phyloP scores from a whole-genome alignment of 768 basidiomycete genomes.

The Termitomyces sp. region DNA sequence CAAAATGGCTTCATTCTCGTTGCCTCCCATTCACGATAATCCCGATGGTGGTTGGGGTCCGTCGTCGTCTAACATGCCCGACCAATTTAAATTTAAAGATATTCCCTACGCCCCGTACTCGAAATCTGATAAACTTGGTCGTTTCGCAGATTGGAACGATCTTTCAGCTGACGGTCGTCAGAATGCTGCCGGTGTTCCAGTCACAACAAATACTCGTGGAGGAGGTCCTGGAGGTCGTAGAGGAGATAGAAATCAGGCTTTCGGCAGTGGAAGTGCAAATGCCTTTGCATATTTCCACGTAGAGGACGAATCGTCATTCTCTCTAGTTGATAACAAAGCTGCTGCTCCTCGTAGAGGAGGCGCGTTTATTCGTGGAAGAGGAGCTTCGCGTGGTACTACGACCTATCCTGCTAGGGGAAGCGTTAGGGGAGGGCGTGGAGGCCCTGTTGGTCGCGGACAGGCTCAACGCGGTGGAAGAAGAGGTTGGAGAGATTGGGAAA shows the following conservation, averaged over 20 bases:
- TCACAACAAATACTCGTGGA: conserved; percentile 43
- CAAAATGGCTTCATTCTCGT: conserved; percentile 72
- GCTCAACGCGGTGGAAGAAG: conserved; percentile 54
- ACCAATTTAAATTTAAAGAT: conserved; percentile 96
- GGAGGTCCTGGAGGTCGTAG: conserved; percentile 50
- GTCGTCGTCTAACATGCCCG: conserved; percentile 70
- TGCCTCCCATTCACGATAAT: conserved; percentile 88
- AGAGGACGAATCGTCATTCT: conserved; percentile 96
- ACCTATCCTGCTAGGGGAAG: conserved; percentile 38
- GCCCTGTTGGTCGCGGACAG: conserved; percentile 34
- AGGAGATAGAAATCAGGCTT: conserved; percentile 77
- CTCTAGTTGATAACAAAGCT: conserved; percentile 87
- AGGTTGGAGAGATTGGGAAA: conserved; percentile 94
- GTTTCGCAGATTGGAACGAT: conserved; percentile 98
- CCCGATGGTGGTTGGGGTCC: conserved; percentile 94
- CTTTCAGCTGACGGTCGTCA: conserved; percentile 59
- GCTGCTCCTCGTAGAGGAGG: conserved; percentile 67
- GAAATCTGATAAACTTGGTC: conserved; percentile 96
- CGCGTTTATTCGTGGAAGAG: conserved; percentile 54
- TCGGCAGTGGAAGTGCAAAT: conserved; percentile 84
- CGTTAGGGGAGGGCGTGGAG: conserved; percentile 41
- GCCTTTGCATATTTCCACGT: conserved; percentile 97
- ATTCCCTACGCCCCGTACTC: conserved; percentile 98
- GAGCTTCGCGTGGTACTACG: conserved; percentile 40
- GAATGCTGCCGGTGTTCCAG: conserved; percentile 40